Conservation (phyloP, 2,329 filamentous ascomycete genomes). For the Dothideomycetes sp. region DNA sequence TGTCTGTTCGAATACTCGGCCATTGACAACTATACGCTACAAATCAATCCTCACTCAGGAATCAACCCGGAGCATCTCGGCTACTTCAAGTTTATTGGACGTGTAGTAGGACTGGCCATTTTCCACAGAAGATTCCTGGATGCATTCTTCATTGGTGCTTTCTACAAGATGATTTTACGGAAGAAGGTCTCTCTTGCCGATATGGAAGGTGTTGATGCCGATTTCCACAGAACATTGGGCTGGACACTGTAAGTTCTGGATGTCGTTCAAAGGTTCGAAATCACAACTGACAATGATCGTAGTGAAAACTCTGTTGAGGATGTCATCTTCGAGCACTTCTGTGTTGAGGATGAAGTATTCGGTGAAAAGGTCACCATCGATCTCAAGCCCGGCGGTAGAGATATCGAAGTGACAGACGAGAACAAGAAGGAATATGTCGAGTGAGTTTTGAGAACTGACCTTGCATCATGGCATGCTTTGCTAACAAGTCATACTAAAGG, state of each 20-base stretch:
- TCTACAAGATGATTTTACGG: conserved; percentile 98
- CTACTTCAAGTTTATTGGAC: conserved; percentile 99
- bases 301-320: conserved; percentile 92
- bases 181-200: conserved; percentile 87
- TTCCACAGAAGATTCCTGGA: conserved; percentile 97
- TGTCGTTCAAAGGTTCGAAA: conserved; percentile 6
- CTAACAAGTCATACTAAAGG: conserved; percentile 31
- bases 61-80: conserved; percentile 99
- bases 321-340: conserved; percentile 90
- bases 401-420: conserved; percentile 95
- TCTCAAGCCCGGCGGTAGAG: conserved; percentile 76
- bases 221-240: conserved; percentile 90
- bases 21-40: conserved; percentile 98
- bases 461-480: neutral
- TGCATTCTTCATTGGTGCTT: conserved; percentile 96
- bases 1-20: conserved; percentile 99
- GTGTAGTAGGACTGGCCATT: conserved; percentile 91
- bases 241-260: conserved; percentile 70
- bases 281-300: conserved; percentile 16
- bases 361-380: conserved; percentile 91
- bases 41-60: conserved; percentile 98
- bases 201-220: conserved; percentile 98
- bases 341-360: conserved; percentile 94
- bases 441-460: conserved; percentile 36
- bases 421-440: conserved; percentile 99